Evolutionary conservation across 1,139 yeast genomes (phyloP).

Genomic region (Kodamaea anthophila): DNA sequence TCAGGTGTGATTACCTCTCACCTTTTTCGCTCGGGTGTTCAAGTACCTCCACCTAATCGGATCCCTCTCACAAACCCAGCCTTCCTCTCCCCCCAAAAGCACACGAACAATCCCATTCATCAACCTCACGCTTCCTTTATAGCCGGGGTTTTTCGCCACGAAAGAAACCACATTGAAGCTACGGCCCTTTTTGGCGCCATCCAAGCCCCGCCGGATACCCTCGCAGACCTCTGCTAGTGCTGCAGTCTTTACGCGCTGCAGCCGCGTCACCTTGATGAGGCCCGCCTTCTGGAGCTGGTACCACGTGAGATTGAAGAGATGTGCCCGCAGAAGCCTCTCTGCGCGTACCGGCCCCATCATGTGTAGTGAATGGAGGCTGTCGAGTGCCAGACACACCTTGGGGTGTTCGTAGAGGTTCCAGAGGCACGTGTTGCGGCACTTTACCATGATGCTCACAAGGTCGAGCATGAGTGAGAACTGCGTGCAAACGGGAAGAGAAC

Average conservation of each 20-base stretch:
- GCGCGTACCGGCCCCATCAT: not conserved
- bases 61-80: constrained; percentile 22
- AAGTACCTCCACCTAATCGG: constrained; percentile 17
- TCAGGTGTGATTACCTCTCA: too few relatives aligned
- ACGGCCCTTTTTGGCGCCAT: not conserved
- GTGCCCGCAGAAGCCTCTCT: not conserved
- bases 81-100: constrained; percentile 14
- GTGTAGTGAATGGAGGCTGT: constrained; percentile 10
- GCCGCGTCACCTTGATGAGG: constrained; percentile 6
- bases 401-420: constrained; percentile 21
- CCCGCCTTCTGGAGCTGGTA: constrained; percentile 16
- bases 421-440: constrained; percentile 18
- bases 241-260: constrained; percentile 5
- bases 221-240: not conserved
- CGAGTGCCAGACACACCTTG: constrained; percentile 18
- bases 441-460: constrained; percentile 24
- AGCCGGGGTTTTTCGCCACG: constrained; percentile 7
- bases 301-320: constrained; percentile 18
- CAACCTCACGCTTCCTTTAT: constrained; percentile 11
- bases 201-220: not conserved
- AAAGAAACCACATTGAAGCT: constrained; percentile 1
- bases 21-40: too few relatives aligned
- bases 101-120: constrained; percentile 25
- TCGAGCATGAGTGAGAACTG: constrained; percentile 23
- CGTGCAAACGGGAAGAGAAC: constrained; percentile 16